Conservation (phyloP, 2,329 filamentous ascomycete genomes). For the Alternaria sp. region DNA sequence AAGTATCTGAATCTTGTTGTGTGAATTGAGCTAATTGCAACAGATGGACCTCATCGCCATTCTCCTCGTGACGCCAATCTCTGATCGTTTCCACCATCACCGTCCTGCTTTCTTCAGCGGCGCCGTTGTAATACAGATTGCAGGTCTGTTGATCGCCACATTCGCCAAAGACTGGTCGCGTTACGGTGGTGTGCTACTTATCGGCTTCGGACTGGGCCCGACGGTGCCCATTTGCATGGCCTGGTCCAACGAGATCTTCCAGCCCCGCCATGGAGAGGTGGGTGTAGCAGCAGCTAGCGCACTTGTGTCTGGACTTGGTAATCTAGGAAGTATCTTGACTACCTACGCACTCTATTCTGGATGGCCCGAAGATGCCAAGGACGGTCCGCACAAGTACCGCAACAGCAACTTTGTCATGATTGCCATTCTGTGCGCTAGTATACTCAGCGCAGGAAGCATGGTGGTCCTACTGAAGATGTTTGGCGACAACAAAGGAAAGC, state of each 20-base stretch:
- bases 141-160: slow-evolving; percentile 80
- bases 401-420: slow-evolving; percentile 90
- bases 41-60: slow-evolving; percentile 90
- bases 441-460: slow-evolving; percentile 76
- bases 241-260: slow-evolving; percentile 91
- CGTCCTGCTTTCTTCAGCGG: slow-evolving; percentile 83
- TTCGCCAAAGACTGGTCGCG: slow-evolving; percentile 84
- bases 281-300: slow-evolving; percentile 87
- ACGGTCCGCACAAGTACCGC: slow-evolving; percentile 75
- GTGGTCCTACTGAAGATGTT: slow-evolving; percentile 66
- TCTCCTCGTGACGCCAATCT: slow-evolving; percentile 82
- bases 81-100: slow-evolving; percentile 83
- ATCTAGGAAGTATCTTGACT: slow-evolving; percentile 84
- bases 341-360: slow-evolving; percentile 91
- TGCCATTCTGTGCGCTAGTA: slow-evolving; percentile 81
- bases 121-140: slow-evolving; percentile 80
- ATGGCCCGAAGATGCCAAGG: slow-evolving; percentile 75
- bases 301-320: slow-evolving; percentile 86
- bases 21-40: slow-evolving; percentile 14
- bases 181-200: slow-evolving; percentile 87
- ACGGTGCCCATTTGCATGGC: slow-evolving; percentile 95
- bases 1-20: slow-evolving; percentile 49
- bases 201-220: slow-evolving; percentile 88
- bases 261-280: slow-evolving; percentile 87
- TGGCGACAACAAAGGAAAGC: slow-evolving; percentile 48